phyloP scores from a whole-genome alignment of 164 flowering plant genomes.

The Liquidambar formosana region DNA sequence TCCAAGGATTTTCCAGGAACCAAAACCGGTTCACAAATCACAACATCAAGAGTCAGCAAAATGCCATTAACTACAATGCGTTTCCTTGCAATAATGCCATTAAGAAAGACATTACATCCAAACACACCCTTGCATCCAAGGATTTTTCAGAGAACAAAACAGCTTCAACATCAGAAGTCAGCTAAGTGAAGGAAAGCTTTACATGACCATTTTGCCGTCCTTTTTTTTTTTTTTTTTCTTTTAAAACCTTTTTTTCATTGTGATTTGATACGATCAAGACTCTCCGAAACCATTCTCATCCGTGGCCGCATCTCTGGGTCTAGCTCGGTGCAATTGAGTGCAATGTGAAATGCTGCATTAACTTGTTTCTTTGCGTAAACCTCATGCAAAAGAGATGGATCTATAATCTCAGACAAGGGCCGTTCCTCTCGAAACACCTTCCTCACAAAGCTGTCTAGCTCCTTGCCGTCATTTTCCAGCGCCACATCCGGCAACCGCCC shows the following conservation, averaged over 20 bases:
- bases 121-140: too few species aligned
- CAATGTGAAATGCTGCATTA: constrained; percentile 69
- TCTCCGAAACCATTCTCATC: constrained; percentile 77
- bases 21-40: too few species aligned
- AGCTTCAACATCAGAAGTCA: neutral
- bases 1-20: too few species aligned
- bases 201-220: too few species aligned
- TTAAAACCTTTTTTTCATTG: constrained; percentile 25
- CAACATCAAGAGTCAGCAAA: too few species aligned
- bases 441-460: constrained; percentile 71
- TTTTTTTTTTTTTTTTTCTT: neutral
- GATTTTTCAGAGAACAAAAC: neutral
- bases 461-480: constrained; percentile 51
- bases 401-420: constrained; percentile 78
- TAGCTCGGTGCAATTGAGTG: constrained; percentile 79
- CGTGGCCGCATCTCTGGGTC: constrained; percentile 85
- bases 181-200: neutral
- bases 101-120: too few species aligned
- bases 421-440: constrained; percentile 67
- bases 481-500: constrained; percentile 60
- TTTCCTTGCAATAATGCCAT: too few species aligned
- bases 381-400: constrained; percentile 66
- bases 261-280: constrained; percentile 62
- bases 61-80: too few species aligned
- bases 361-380: constrained; percentile 85